Evolutionary conservation across 2,329 filamentous ascomycete genomes (phyloP), one percentile per base, ranked within the genome.

Genomic region (Phyllosticta citribraziliensis): DNA sequence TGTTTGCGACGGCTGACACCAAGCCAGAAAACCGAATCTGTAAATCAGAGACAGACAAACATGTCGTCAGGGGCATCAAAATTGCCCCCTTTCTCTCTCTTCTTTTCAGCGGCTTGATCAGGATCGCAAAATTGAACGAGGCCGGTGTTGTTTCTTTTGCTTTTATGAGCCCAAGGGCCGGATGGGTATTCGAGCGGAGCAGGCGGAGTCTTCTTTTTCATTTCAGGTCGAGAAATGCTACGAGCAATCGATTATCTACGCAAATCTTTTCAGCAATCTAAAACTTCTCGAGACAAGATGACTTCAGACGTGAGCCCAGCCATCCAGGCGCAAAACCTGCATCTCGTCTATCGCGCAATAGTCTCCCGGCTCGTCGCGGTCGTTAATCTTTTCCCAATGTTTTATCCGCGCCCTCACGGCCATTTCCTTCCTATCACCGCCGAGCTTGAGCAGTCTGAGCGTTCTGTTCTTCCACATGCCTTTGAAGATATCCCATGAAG

Each of bases 301-400:
- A 17, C 25, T 8, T 64, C 63, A 75, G 9, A 74, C 66, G 63
- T 74, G 73, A 58, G 67, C 68, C 73, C 73, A 75, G 2, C 73
- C 73, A 24, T 69, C 69, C 57, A 68, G 68, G 25, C 66, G 58
- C 52, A 75, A 60, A 20, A 75, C 64, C 62, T 75, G 73, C 73
- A 74, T 75, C 65, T 75, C 73, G 63, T 75, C 69, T 19, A 75
- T 63, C 30, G 75, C 52, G 54, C 73, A 75, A 59, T 66, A 70
- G 10, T 60, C 65, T 1, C 71, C 73, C 0, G 55, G 57, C 62
- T 75, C 73, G 4, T 35, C 27, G 8, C 52, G 60, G 20, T 10
- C 11, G 19, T 52, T 33, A 22, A 57, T 25, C 51, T 52, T 57
- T 61, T 66, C 61, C 56, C 56, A 60, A 54, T 20, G 52, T 55